These are phyloP conservation scores for Panaeolus cyanescens DNA, from an alignment of 768 basidiomycete species.

Conservation along the genomic window DNA sequence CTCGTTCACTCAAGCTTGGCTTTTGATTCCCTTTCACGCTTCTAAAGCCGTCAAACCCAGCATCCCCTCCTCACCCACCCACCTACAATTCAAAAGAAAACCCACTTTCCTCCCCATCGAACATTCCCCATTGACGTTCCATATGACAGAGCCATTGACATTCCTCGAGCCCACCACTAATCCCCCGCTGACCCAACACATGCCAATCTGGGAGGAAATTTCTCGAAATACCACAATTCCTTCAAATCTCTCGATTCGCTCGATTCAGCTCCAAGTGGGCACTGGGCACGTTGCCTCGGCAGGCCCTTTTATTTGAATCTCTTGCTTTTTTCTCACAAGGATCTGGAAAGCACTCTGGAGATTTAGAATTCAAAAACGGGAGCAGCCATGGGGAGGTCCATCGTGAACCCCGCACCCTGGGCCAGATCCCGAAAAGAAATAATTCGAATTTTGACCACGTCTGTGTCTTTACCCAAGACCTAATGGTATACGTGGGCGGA, in stretches of 20 bases:
- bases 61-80: background rate
- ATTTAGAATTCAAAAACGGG: background rate
- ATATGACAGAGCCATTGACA: background rate
- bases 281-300: constrained; percentile 3
- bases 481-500: background rate
- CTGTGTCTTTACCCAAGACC: background rate
- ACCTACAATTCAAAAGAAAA: background rate
- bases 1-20: background rate
- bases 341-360: background rate
- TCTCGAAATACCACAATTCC: background rate
- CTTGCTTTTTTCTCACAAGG: background rate
- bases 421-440: background rate
- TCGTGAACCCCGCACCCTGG: background rate
- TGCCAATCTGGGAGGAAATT: background rate
- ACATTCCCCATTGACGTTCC: too few relatives aligned
- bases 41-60: background rate
- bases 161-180: background rate
- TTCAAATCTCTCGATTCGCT: background rate
- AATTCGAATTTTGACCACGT: background rate
- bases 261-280: background rate
- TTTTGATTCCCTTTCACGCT: background rate
- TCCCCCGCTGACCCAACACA: background rate
- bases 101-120: background rate
- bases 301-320: background rate
- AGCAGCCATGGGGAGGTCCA: background rate